Evolutionary conservation across 768 basidiomycete species (phyloP).

Genomic region (Termitomyces sp.): DNA sequence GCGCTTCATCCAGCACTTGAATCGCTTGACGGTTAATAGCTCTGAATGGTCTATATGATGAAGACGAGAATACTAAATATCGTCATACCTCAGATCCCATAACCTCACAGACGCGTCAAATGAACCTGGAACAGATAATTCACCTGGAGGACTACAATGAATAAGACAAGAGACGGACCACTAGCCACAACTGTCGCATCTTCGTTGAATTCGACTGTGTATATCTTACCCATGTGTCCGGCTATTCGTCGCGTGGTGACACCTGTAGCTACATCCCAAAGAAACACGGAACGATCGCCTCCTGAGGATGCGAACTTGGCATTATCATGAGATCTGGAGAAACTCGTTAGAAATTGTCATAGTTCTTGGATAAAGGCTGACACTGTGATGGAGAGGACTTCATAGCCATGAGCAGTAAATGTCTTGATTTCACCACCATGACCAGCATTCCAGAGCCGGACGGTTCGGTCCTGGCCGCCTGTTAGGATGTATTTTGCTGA

Average conservation of each 20-base stretch:
- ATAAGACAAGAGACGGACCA: slow-evolving; percentile 42
- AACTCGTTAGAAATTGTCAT: neutral
- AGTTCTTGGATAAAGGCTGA: slow-evolving; percentile 34
- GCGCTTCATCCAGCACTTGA: slow-evolving; percentile 86
- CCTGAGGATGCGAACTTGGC: slow-evolving; percentile 91
- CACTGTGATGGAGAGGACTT: slow-evolving; percentile 90
- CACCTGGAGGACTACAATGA: neutral
- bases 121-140: slow-evolving; percentile 52
- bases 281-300: slow-evolving; percentile 87
- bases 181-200: slow-evolving; percentile 87
- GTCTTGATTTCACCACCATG: slow-evolving; percentile 87
- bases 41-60: slow-evolving; percentile 33
- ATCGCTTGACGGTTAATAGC: slow-evolving; percentile 66
- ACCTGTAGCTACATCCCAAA: slow-evolving; percentile 94
- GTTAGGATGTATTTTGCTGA: slow-evolving; percentile 86
- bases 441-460: slow-evolving; percentile 88
- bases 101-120: slow-evolving; percentile 88
- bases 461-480: slow-evolving; percentile 87
- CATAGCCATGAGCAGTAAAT: slow-evolving; percentile 92
- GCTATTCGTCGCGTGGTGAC: slow-evolving; percentile 77
- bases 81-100: slow-evolving; percentile 83
- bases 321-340: slow-evolving; percentile 82
- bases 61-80: neutral
- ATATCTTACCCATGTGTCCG: slow-evolving; percentile 90
- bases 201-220: slow-evolving; percentile 85